These are phyloP conservation scores for Leccinum proliferum DNA, from an alignment of 1,284 basidiomycete species.

Conservation along the genomic window DNA sequence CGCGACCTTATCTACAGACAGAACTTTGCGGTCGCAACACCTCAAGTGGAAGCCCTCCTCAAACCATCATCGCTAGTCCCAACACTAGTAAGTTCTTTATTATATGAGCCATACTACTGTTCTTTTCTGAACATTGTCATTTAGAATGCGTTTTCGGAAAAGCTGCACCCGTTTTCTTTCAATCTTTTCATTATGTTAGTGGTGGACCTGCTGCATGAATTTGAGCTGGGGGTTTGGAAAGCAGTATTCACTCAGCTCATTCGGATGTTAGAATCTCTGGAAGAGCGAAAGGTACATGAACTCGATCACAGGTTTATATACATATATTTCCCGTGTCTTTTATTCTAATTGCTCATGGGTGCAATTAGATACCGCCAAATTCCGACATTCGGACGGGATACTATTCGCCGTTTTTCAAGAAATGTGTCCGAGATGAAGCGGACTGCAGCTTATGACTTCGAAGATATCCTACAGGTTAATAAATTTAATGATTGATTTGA, in stretches of 20 bases:
- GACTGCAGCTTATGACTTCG: background rate
- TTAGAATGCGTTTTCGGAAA: background rate
- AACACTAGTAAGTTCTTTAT: background rate
- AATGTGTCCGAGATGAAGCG: background rate
- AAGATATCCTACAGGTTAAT: background rate
- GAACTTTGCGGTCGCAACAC: background rate
- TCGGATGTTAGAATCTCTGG: background rate
- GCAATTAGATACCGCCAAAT: background rate
- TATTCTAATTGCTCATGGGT: background rate
- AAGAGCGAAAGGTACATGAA: background rate
- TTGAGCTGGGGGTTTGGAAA: background rate
- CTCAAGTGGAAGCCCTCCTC: background rate
- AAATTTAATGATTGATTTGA: background rate
- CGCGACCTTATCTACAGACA: background rate
- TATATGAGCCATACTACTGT: background rate
- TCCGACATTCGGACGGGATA: background rate
- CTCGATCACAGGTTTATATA: background rate
- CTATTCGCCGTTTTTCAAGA: background rate
- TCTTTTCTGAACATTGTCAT: background rate
- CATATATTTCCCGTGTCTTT: background rate
- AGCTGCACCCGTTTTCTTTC: background rate
- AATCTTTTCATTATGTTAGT: background rate
- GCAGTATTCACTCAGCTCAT: background rate
- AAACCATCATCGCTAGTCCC: background rate
- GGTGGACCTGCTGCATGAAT: background rate